Conservation (phyloP, 2,329 filamentous ascomycete genomes). For the Epichloe brachyelytri region DNA sequence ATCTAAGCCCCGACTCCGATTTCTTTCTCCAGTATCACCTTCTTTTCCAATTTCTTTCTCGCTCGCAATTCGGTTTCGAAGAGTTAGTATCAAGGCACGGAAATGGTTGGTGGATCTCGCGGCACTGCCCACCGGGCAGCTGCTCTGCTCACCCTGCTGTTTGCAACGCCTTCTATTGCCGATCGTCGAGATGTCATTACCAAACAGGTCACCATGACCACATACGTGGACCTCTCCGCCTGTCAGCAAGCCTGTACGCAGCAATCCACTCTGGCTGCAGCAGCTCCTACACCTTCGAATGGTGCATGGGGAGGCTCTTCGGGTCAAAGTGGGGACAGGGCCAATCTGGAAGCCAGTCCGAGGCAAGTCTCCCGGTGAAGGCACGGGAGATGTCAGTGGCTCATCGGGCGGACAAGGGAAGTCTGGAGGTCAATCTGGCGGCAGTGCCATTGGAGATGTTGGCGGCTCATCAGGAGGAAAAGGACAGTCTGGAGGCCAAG, state of each 20-base stretch:
- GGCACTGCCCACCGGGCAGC: not conserved
- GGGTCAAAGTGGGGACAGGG: not conserved
- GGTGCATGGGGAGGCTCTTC: not conserved
- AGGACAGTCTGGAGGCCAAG: no score
- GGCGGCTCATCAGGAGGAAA: no score
- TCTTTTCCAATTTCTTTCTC: not conserved
- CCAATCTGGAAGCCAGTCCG: no score
- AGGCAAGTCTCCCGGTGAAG: no score
- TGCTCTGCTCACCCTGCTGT: not conserved
- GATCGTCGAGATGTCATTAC: not conserved
- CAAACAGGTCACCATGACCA: not conserved
- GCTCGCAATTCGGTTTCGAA: not conserved
- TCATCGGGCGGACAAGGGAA: no score
- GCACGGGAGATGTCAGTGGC: no score
- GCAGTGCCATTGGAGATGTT: no score
- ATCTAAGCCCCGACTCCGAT: not conserved
- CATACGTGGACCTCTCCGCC: not conserved
- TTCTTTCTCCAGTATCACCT: not conserved
- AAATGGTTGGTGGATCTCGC: not conserved
- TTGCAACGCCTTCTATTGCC: not conserved
- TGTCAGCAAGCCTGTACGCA: not conserved
- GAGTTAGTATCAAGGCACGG: not conserved
- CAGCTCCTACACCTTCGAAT: not conserved
- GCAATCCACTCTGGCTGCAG: not conserved
- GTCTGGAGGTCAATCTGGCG: no score